phyloP scores from a whole-genome alignment of 164 flowering plant genomes.

The Umbellularia californica region DNA sequence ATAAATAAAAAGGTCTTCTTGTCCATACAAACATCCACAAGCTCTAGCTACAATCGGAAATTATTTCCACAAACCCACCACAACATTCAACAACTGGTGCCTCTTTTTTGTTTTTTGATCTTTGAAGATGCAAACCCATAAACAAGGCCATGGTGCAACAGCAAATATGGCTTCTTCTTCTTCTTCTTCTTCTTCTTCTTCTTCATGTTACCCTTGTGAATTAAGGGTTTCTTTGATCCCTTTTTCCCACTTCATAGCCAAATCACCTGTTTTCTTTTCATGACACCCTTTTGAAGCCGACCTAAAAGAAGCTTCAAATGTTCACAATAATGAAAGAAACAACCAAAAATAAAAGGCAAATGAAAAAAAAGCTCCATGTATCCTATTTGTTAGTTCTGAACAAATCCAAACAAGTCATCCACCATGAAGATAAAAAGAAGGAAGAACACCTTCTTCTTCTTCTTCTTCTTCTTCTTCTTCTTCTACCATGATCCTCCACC shows the following conservation, averaged over 20 bases:
- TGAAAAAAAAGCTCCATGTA: constrained; percentile 16
- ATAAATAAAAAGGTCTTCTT: constrained; percentile 10
- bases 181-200: constrained; percentile 1
- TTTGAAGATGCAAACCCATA: constrained; percentile 7
- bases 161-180: background rate
- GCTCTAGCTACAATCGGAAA: constrained; percentile 9
- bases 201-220: constrained; percentile 12
- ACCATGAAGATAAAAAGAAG: constrained; percentile 12
- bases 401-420: constrained; percentile 22
- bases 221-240: constrained; percentile 4
- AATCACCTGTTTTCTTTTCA: constrained; percentile 5
- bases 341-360: background rate
- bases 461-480: constrained; percentile 12
- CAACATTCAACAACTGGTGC: constrained; percentile 15
- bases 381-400: constrained; percentile 26
- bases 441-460: constrained; percentile 5
- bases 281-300: constrained; percentile 33
- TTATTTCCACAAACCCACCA: constrained; percentile 14
- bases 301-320: constrained; percentile 33
- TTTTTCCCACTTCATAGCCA: background rate
- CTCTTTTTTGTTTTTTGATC: background rate
- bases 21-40: constrained; percentile 11
- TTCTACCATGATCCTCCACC: constrained; percentile 82
- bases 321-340: constrained; percentile 15
- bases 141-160: constrained; percentile 10